phyloP scores from a whole-genome alignment of 306 rosid genomes.

The Sicyos baderoa region DNA sequence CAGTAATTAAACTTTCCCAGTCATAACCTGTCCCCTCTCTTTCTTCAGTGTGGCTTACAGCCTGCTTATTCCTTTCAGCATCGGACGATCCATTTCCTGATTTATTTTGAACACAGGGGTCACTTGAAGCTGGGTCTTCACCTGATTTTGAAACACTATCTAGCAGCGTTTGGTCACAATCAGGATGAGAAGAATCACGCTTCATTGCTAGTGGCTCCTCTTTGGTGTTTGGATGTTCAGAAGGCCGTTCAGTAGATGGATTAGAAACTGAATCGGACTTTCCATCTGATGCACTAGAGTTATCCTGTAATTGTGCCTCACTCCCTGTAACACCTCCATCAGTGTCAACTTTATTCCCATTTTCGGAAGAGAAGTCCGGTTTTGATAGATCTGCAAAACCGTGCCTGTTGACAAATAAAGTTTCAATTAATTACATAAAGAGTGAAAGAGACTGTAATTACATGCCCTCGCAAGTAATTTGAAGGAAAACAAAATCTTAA shows the following conservation, averaged over 20 bases:
- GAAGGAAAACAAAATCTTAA: neutral
- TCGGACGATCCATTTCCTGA: slow-evolving; percentile 28
- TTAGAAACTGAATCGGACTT: slow-evolving; percentile 30
- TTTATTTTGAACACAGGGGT: slow-evolving; percentile 31
- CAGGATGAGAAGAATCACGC: slow-evolving; percentile 48
- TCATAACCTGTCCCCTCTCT: slow-evolving; percentile 37
- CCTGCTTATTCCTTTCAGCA: slow-evolving; percentile 31
- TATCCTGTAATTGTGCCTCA: slow-evolving; percentile 29
- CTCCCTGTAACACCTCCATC: slow-evolving; percentile 32
- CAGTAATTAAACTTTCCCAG: slow-evolving; percentile 55
- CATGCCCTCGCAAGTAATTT: slow-evolving; percentile 14
- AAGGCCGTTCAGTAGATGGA: neutral
- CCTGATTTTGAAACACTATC: slow-evolving; percentile 31
- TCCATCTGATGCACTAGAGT: slow-evolving; percentile 30
- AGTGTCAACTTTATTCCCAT: slow-evolving; percentile 31
- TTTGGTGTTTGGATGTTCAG: slow-evolving; percentile 32
- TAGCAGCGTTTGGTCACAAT: slow-evolving; percentile 31
- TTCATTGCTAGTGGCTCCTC: slow-evolving; percentile 44
- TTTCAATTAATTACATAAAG: neutral
- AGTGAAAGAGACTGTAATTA: neutral
- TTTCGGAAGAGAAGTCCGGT: slow-evolving; percentile 35
- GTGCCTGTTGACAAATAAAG: slow-evolving; percentile 36
- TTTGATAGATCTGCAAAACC: slow-evolving; percentile 40
- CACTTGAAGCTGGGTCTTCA: slow-evolving; percentile 26
- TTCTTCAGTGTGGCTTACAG: slow-evolving; percentile 27